Base-by-base conservation (phyloP, 2,329 filamentous ascomycete genomes). In the Didymella lethalis region DNA sequence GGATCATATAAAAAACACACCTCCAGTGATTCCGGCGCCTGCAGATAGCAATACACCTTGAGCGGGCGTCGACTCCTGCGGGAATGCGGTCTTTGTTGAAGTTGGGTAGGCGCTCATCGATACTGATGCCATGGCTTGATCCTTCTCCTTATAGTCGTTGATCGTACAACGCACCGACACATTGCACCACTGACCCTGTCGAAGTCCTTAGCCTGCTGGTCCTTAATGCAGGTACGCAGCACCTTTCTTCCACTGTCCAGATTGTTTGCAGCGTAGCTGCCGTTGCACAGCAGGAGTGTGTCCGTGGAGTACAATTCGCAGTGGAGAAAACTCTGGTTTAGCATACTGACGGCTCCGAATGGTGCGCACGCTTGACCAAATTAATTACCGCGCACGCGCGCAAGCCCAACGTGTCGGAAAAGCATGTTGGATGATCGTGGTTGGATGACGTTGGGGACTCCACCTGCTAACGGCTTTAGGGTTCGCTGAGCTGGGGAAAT, bases 11-110 rank as follows among this genome's bases (percentile, higher is more conserved):
- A 23, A 20, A 46, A 29, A 34, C 59, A 40, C 58, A 72, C 72
- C 72, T 67, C 72, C 73, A 34, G 69, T 72, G 18, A 75, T 75
- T 16, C 73, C 73, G 34, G 69, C 71, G 16, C 69, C 71, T 12
- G 73, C 69, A 12, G 70, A 72, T 16, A 63, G 58, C 31, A 73
- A 49, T 0, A 63, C 54, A 23, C 72, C 71, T 59, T 72, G 71
- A n/a, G 71, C 62, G 14, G 72, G 66, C n/a, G 70, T 67, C 14
- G 68, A 52, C 25, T 61, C 38, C 11, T 64, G 48, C 6, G 59
- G 38, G 5, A 62, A 23, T 2, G 65, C 51, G 31, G 66, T 61
- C 5, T 41, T 45, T 20, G 63, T 66, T 7, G 57, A 48, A 23
- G 61, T 67, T 18, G 61, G 38, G 40, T 44, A 36, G n/a, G 57